Evolutionary conservation across 2,329 filamentous ascomycete species (phyloP), one percentile per base, ranked within the genome.

Genomic region (Albifimbria verrucaria): DNA sequence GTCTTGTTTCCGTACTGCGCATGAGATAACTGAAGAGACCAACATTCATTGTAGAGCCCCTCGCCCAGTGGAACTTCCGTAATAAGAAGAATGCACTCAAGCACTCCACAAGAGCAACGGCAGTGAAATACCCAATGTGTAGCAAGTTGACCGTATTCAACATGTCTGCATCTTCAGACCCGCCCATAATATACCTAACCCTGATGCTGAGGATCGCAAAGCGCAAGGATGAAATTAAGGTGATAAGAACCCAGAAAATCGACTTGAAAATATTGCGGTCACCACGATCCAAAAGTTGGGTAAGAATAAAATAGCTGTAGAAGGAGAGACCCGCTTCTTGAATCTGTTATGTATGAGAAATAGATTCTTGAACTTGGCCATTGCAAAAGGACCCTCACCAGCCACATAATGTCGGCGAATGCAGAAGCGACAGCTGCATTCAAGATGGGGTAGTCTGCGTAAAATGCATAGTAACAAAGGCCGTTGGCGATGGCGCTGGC

Each of bases 211-310:
- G 61, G 39, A 76, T 74, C 15, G 62, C 57, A 7, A 76, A 60
- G 47, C 82, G 77, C 41, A 85, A 74, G 0, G 76, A 66, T 2
- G 68, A 62, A 36, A 84, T 80, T 7, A 81, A 68, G 1, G 76
- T 68, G 32, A 86, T 68, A 55, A 86, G 81, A 4, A 76, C 77
- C 56, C 82, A 86, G 58, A 86, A 80, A 4, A 85, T 72, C 4
- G 65, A 64, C 42, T 77, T 72, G 54, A 82, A 83, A 3, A 78
- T 67, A 2, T 71, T 64, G 55, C 67, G 65, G 17, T 62, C 61
- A n/a, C 58, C 59, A 49, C 75, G 73, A 51, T 73, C 74, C 1
- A 83, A 67, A n/a, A 81, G 72, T 25, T 77, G 73, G 17, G 71
- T 74, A 0, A 83, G 69, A 51, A 81, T 80, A 36, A 79, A 70